Base-by-base conservation (phyloP, 1,139 yeast genomes). In the Yamadazyma atlantica region DNA sequence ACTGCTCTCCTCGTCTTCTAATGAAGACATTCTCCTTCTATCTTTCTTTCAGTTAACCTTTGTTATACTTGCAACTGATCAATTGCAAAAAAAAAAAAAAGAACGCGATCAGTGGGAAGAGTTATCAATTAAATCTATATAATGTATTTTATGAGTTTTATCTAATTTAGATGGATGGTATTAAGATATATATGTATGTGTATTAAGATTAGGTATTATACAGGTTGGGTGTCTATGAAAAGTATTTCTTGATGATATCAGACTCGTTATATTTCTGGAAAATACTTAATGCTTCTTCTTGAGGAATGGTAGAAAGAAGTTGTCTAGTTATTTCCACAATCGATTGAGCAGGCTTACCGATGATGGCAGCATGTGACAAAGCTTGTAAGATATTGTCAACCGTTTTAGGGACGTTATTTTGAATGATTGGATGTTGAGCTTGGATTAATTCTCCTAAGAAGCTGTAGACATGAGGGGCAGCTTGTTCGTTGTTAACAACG, bases 391-490 rank as follows among this genome's bases (percentile, higher is more conserved):
- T 85, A 31, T 78, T 66, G 39, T 85, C 90, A 35, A 89, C 77
- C 7, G 84, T 80, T 49, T 77, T 74, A n/a, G 84, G 80, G 11
- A 80, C 60, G 43, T 82, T 80, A 14, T 66, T 60, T 15, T 39
- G 39, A 30, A 88, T 77, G 4, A 81, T 69, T 3, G 84, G 78
- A 49, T 88, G 94, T 40, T 78, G 75, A 45, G 73, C 75, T 36
- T 83, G 83, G 35, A 90, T 82, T 52, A 92, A 69, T 46, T 84
- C 86, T 21, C 82, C 68, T 53, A 92, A 71, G 58, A 88, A 90
- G 48, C 75, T 69, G 63, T 88, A 92, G 18, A 89, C 82, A 60
- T 73, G 87, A n/a, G 89, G 82, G 2, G 97, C 97, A 7, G 95
- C 95, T 50, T 86, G 94, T 32, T 82, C 86, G 60, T 92, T 97